These are phyloP conservation scores for Quercus gilva DNA, from an alignment of 306 rosid species.

Conservation along the genomic window DNA sequence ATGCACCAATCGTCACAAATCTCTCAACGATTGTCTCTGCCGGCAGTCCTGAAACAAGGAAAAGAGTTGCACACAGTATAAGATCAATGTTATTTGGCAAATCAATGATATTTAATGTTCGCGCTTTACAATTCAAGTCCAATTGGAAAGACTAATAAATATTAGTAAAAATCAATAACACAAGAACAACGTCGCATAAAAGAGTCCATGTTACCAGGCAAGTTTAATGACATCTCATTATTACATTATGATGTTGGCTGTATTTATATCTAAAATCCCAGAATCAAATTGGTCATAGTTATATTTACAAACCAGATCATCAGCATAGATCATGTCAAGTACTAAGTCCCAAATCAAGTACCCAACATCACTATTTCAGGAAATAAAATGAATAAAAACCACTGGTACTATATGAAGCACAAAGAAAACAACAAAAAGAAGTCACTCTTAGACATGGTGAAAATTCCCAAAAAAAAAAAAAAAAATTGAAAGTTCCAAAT, in stretches of 20 bases:
- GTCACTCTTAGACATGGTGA: not conserved
- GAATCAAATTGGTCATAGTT: not conserved
- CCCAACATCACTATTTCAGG: not conserved
- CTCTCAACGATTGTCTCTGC: slow-evolving; percentile 88
- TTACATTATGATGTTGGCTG: too few relatives aligned
- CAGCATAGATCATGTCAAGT: not conserved
- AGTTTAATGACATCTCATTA: not conserved
- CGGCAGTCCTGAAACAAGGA: slow-evolving; percentile 71
- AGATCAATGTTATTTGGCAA: slow-evolving; percentile 6
- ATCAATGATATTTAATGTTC: not conserved
- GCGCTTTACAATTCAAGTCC: not conserved
- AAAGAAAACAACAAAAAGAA: not conserved
- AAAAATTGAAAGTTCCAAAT: not conserved
- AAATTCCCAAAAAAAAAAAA: not conserved
- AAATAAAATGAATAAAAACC: not conserved
- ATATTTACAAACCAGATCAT: not conserved
- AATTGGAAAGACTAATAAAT: slow-evolving; percentile 5
- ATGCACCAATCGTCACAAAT: slow-evolving; percentile 88
- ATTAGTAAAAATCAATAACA: not conserved
- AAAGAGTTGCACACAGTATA: slow-evolving; percentile 18
- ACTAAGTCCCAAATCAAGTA: not conserved
- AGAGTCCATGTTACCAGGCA: not conserved
- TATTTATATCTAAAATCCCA: not conserved
- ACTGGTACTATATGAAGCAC: not conserved
- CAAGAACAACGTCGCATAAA: slow-evolving; percentile 4